Evolutionary conservation across 495 filamentous ascomycete species (phyloP), one percentile per base, ranked within the genome.

Genomic region (Penicillium riverlandense): DNA sequence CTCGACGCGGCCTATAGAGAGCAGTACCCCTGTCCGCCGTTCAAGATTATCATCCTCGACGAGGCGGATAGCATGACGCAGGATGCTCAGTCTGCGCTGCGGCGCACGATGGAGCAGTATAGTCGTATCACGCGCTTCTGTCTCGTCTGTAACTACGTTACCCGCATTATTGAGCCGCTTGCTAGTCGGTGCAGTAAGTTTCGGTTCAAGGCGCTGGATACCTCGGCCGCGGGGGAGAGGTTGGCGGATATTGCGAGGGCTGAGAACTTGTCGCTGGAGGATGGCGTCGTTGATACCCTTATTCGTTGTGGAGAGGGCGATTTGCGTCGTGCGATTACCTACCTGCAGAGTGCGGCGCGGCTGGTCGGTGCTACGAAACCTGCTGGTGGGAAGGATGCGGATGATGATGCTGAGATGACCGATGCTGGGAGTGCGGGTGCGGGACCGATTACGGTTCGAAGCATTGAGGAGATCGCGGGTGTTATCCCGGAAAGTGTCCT

Each of bases 41-140:
- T 94, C 77, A 98, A 97, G 72, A 95, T 98, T 61, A 88, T 97
- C 60, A 86, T 98, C 45, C 80, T 98, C 30, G 92, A 98, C 66
- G 92, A 98, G 68, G 92, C 92, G 39, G 92, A 98, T 62, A 88
- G 83, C 59, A 97, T 98, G 92, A 98, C 94, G 31, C 94, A 97
- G 65, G 92, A 98, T 63, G 92, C 92, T 35, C 92, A 98, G 73
- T 84, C 81, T 38, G 92, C 92, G 5, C 75, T 98, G 35, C 74
- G 92, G 44, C 78, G 92, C 33, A 97, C 92, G 7, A 98, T 98
- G 92, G 92, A 98, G 72, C 92, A 88, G 41, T 97, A 97, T 65
- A 85, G 79, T 65, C 89, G 86, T 58, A 96, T 97, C 58, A 99
- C 92, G 6, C 75, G 92, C 15, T 99, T 99, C 66, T 97, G 94